These are phyloP conservation scores for Pyrenochaeta sp. DNA, from an alignment of 2,329 filamentous ascomycete genomes.

Conservation along the genomic window DNA sequence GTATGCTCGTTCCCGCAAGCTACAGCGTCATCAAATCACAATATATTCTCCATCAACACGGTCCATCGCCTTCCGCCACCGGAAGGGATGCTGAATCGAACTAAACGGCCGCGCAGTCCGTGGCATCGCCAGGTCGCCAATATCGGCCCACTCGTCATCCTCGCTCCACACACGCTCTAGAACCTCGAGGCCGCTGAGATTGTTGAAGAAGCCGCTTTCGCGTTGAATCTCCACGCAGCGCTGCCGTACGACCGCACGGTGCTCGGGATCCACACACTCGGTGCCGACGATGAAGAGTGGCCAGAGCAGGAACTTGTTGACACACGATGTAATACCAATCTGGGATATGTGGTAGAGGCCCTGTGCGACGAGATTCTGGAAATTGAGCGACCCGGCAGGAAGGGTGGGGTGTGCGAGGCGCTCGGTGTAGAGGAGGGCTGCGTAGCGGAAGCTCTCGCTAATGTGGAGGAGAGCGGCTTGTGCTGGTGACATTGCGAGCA, in stretches of 20 bases:
- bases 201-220: constrained; percentile 92
- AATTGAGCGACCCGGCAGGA: constrained; percentile 75
- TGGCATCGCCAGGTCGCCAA: constrained; percentile 28
- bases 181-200: constrained; percentile 83
- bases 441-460: constrained; percentile 88
- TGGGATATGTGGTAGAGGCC: constrained; percentile 84
- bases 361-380: constrained; percentile 82
- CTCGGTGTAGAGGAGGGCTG: constrained; percentile 88
- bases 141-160: constrained; percentile 50
- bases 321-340: constrained; percentile 73
- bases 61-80: constrained; percentile 61
- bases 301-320: constrained; percentile 92
- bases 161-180: constrained; percentile 83
- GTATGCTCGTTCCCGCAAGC: constrained; percentile 25
- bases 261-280: constrained; percentile 82
- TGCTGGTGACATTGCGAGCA: constrained; percentile 50
- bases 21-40: constrained; percentile 50
- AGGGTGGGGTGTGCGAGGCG: constrained; percentile 80
- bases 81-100: constrained; percentile 48
- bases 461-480: constrained; percentile 81
- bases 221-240: constrained; percentile 87
- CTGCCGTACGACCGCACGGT: constrained; percentile 79
- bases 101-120: constrained; percentile 30
- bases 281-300: constrained; percentile 89
- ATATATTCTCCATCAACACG: constrained; percentile 61